These are phyloP conservation scores for Lasiodiplodia citricola DNA, from an alignment of 2,329 filamentous ascomycete species.

Conservation along the genomic window DNA sequence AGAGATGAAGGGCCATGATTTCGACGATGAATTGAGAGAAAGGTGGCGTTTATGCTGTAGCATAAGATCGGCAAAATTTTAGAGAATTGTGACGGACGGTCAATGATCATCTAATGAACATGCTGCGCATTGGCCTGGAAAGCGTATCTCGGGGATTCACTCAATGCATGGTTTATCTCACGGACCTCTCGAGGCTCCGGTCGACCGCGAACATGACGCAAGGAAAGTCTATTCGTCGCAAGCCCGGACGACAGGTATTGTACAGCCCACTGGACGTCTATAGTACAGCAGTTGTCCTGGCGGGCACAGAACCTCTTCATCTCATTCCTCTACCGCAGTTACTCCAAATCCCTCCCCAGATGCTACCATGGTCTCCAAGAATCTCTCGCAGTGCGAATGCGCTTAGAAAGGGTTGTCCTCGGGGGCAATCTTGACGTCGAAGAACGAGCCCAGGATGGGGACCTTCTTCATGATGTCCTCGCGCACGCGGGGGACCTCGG, in stretches of 20 bases:
- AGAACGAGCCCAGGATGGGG: slow-evolving; percentile 63
- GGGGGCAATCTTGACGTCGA: slow-evolving; percentile 61
- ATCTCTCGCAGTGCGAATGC: neutral
- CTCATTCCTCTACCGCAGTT: slow-evolving; percentile 1
- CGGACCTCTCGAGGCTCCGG: too few relatives aligned
- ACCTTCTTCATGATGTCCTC: slow-evolving; percentile 67
- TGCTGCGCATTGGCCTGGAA: neutral
- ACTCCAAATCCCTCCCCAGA: neutral
- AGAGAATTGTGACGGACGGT: slow-evolving; percentile 6
- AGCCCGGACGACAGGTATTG: slow-evolving; percentile 5
- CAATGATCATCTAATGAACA: slow-evolving; percentile 12
- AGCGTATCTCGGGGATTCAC: too few relatives aligned
- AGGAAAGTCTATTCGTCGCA: slow-evolving; percentile 24
- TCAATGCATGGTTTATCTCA: too few relatives aligned
- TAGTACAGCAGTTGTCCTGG: slow-evolving; percentile 6
- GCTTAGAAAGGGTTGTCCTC: slow-evolving; percentile 67
- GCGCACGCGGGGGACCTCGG: slow-evolving; percentile 66
- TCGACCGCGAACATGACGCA: neutral
- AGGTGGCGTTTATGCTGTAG: slow-evolving; percentile 23
- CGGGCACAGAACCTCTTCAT: slow-evolving; percentile 13
- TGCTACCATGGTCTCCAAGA: neutral
- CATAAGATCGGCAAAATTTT: slow-evolving; percentile 26
- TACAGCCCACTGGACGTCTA: slow-evolving; percentile 22
- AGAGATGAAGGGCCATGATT: neutral
- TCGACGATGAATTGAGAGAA: neutral